These are phyloP conservation scores for Xylariaceae sp. DNA, from an alignment of 2,329 filamentous ascomycete species.

Conservation along the genomic window DNA sequence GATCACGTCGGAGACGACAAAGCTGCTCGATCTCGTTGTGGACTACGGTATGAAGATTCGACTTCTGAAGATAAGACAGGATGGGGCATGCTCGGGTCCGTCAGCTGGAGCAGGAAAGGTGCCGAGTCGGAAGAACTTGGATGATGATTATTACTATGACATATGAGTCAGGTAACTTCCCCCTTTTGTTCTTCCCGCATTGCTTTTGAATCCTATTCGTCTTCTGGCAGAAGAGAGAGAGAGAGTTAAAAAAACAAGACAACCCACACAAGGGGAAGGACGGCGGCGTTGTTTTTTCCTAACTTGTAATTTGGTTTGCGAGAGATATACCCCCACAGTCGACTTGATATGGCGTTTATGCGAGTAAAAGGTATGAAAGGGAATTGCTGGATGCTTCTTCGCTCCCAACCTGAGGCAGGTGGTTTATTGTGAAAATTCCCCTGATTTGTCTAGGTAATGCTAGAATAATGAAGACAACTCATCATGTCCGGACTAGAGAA, in stretches of 20 bases:
- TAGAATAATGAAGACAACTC: no score
- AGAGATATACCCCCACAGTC: conserved; percentile 18
- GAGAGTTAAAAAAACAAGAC: not conserved
- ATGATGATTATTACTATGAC: conserved; percentile 93
- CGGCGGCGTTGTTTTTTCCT: conserved; percentile 6
- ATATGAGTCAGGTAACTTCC: conserved; percentile 39
- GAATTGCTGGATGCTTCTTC: not conserved
- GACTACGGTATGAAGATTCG: conserved; percentile 92
- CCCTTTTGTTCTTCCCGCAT: not conserved
- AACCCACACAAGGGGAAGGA: no score
- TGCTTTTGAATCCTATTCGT: not conserved
- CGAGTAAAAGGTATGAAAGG: not conserved
- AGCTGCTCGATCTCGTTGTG: conserved; percentile 76
- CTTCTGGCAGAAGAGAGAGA: not conserved
- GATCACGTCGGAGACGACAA: conserved; percentile 94
- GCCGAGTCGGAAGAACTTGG: conserved; percentile 76
- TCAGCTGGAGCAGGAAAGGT: conserved; percentile 66
- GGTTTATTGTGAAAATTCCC: no score
- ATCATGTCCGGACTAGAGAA: no score
- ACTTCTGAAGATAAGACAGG: conserved; percentile 82
- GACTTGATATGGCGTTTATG: not conserved
- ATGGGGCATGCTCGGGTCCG: conserved; percentile 65
- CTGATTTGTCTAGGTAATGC: no score
- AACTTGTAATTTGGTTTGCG: conserved; percentile 5
- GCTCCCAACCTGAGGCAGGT: no score